phyloP scores from a whole-genome alignment of 1,284 basidiomycete genomes.

The Tilletiopsis washingtonensis region DNA sequence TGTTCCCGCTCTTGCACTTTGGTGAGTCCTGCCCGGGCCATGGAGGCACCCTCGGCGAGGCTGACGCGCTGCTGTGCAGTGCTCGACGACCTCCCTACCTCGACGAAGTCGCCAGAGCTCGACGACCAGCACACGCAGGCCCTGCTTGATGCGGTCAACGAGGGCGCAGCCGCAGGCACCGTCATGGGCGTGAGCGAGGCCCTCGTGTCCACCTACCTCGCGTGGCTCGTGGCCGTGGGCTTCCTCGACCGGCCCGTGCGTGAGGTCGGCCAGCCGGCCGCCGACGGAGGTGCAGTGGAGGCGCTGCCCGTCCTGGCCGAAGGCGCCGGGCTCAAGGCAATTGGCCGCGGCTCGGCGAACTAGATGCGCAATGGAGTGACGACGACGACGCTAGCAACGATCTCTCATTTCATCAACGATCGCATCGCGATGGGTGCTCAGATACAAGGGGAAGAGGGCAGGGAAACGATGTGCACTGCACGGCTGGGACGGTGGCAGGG shows the following conservation, averaged over 20 bases:
- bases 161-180: constrained; percentile 44
- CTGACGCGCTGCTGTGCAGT: constrained; percentile 51
- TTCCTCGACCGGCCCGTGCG: constrained; percentile 67
- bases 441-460: no score
- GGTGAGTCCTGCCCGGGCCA: background rate
- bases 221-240: constrained; percentile 80
- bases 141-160: constrained; percentile 56
- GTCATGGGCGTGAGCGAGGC: constrained; percentile 65
- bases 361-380: no score
- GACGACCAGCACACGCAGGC: constrained; percentile 75
- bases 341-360: constrained; percentile 44
- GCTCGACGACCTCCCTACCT: constrained; percentile 90
- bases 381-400: no score
- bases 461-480: no score
- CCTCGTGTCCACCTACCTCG: constrained; percentile 79
- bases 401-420: no score
- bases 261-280: constrained; percentile 15
- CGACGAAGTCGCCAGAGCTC: constrained; percentile 85
- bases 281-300: no score
- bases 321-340: constrained; percentile 20
- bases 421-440: no score
- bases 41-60: no score
- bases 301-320: constrained; percentile 7
- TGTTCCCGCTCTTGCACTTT: constrained; percentile 67
- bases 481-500: no score